Base-by-base conservation (phyloP, 139 green algal genomes). In the Closterium sp. region DNA sequence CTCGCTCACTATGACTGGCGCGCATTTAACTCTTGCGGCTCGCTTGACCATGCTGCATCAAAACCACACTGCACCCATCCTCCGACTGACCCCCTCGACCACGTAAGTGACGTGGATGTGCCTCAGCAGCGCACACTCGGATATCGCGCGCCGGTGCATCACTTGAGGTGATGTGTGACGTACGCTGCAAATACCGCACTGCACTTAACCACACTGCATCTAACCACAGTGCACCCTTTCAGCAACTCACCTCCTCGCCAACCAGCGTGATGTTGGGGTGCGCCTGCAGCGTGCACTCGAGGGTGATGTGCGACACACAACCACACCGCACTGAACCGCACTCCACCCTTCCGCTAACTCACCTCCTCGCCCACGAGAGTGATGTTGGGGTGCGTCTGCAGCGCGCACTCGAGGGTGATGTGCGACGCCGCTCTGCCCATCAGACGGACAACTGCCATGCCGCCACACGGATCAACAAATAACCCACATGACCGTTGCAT, bases 141-240 rank as follows among this genome's bases (percentile, higher is more conserved):
- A n/a, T n/a, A n/a, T n/a, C n/a, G n/a, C n/a, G n/a, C n/a, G n/a
- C n/a, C n/a, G n/a, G n/a, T n/a, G n/a, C n/a, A n/a, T n/a, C n/a
- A n/a, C n/a, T n/a, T n/a, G n/a, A n/a, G n/a, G 96, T 96, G 34
- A 97, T 93, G 91, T 97, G 96, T 6, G 89, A 95, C 33, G 96
- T 95, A n/a, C n/a, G n/a, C n/a, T n/a, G n/a, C n/a, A n/a, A n/a
- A n/a, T n/a, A n/a, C n/a, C n/a, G n/a, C n/a, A n/a, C n/a, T n/a
- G n/a, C n/a, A n/a, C n/a, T n/a, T n/a, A n/a, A n/a, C n/a, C n/a
- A n/a, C n/a, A 55, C 36, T 6, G 36, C 36, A 55, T 55, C 36
- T 6, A 55, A 55, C 36, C 36, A 55, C 6, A 1, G 9, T 10
- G 38, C 38, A 19, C 4, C 38, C 38, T 66, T 12, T 10, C 38